These are phyloP conservation scores for Trichocomaceae sp. DNA, from an alignment of 2,329 filamentous ascomycete species.

Conservation along the genomic window DNA sequence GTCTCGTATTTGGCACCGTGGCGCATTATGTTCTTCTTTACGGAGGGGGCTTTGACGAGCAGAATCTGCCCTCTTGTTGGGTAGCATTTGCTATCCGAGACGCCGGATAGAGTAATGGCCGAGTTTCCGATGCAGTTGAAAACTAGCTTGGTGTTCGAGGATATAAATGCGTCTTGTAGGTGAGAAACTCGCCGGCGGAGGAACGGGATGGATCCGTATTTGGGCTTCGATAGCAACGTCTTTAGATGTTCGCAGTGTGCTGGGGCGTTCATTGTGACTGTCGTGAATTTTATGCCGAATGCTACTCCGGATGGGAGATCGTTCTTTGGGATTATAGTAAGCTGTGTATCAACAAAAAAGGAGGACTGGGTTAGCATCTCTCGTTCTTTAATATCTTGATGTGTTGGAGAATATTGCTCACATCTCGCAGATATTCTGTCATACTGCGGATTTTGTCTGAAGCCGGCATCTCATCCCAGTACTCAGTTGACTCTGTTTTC, in stretches of 20 bases:
- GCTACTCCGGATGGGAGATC: conserved; percentile 31
- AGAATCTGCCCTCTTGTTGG: conserved; percentile 44
- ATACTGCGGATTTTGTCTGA: conserved; percentile 38
- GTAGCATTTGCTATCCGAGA: conserved; percentile 35
- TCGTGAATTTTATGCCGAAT: conserved; percentile 38
- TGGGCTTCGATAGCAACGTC: conserved; percentile 35
- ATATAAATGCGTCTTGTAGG: conserved; percentile 6
- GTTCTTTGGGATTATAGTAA: conserved; percentile 18
- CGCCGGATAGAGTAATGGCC: conserved; percentile 29
- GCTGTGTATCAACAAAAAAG: background rate
- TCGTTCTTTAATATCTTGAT: background rate
- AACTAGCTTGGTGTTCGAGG: conserved; percentile 4
- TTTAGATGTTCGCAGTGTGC: conserved; percentile 39
- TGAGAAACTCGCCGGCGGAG: conserved; percentile 8
- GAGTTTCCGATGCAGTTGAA: conserved; percentile 25
- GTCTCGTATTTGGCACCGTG: conserved; percentile 57
- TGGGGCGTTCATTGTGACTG: conserved; percentile 39
- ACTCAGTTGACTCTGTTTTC: conserved; percentile 35
- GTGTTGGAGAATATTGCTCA: conserved; percentile 16
- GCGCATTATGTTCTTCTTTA: conserved; percentile 52
- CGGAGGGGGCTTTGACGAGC: conserved; percentile 40
- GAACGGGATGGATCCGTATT: conserved; percentile 32
- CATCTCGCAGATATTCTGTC: conserved; percentile 37
- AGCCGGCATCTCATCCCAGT: conserved; percentile 37
- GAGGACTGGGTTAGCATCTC: background rate